Evolutionary conservation across 2,329 filamentous ascomycete genomes (phyloP).

Genomic region (Penicillium janthinellum): DNA sequence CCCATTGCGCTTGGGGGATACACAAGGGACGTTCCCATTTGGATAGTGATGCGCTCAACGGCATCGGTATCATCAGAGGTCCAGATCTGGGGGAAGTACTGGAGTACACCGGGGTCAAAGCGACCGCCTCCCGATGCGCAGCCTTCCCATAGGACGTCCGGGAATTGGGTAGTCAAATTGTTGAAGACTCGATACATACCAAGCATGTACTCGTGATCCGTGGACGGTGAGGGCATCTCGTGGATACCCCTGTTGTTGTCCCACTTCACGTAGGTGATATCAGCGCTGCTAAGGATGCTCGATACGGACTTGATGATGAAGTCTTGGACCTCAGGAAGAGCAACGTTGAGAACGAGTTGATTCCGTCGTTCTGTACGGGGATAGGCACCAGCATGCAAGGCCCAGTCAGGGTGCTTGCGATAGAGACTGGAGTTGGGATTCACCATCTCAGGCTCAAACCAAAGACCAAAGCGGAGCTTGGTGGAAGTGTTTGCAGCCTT

Average conservation of each 20-base stretch:
- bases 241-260: conserved; percentile 68
- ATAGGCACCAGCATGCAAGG: conserved; percentile 59
- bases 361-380: conserved; percentile 58
- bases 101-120: conserved; percentile 64
- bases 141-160: conserved; percentile 66
- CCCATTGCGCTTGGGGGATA: conserved; percentile 67
- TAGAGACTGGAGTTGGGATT: conserved; percentile 65
- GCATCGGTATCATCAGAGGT: conserved; percentile 68
- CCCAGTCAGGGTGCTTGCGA: conserved; percentile 65
- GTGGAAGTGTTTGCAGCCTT: conserved; percentile 51
- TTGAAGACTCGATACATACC: conserved; percentile 66
- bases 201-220: conserved; percentile 62
- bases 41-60: conserved; percentile 62
- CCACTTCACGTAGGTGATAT: conserved; percentile 67
- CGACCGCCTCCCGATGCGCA: conserved; percentile 67
- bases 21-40: conserved; percentile 64
- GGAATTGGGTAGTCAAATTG: conserved; percentile 60
- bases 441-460: conserved; percentile 71
- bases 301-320: conserved; percentile 61
- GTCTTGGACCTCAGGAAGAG: conserved; percentile 63
- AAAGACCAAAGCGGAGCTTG: conserved; percentile 63
- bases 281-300: conserved; percentile 55
- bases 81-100: conserved; percentile 69
- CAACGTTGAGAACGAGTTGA: conserved; percentile 65
- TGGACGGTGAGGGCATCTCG: conserved; percentile 57